Evolutionary conservation across 2,329 filamentous ascomycete genomes (phyloP), one percentile per base, ranked within the genome.

Genomic region (Zalaria obscura): DNA sequence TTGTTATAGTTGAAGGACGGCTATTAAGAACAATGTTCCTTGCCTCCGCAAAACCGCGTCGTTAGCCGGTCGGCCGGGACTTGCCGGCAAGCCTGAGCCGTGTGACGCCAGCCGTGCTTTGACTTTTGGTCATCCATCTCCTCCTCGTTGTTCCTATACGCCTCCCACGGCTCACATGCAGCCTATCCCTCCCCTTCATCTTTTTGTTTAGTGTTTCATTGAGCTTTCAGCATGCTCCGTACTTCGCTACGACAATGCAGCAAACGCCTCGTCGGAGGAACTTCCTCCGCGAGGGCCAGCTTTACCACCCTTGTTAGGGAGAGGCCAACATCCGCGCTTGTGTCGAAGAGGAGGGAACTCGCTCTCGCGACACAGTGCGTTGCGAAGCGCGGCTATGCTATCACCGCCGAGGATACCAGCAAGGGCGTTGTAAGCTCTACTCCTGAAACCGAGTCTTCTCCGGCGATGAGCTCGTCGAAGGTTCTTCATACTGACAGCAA

Each of bases 201-300:
- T 18, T 18, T 18, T 2, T 18, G 18, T 18, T 18, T 18, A 18
- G 18, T 18, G 18, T 18, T 18, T 18, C 18, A 18, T 18, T 18
- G 18, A 42, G 41, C 41, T 32, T 40, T 42, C 38, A 72, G 63
- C 67, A 86, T 86, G 81, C 73, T 85, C 72, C 78, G 79, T 67
- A 75, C 73, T 61, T 75, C 78, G 51, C 64, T 84, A 52, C 71
- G 72, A 55, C 72, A 72, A 64, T 75, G 76, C 63, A 73, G 76
- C 68, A 70, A 71, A 59, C 73, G 74, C 68, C 73, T 83, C 64
- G 62, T 75, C 40, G 65, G 67, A 57, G 69, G 70, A 63, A 69
- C 69, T 64, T 67, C 66, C 60, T 62, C 60, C 50, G 54, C 59
- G 52, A 62, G 56, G 55, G 60, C 64, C 54, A 57, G 53, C 58